Evolutionary conservation across 345 rosid species (phyloP).

Genomic region (Acer campestre): DNA sequence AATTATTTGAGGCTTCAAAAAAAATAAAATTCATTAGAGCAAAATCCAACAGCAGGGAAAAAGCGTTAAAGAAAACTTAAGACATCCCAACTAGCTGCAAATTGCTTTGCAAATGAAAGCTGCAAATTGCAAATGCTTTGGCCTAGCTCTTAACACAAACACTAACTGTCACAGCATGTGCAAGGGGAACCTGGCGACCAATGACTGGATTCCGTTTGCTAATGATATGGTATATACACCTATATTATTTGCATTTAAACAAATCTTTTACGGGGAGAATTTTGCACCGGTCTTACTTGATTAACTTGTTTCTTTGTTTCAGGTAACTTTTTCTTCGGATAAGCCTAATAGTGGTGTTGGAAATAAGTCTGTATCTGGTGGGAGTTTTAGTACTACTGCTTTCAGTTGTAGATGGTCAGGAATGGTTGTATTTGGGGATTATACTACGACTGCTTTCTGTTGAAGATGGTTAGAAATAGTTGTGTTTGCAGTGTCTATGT

Average conservation of each 20-base stretch:
- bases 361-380: background rate
- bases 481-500: background rate
- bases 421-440: background rate
- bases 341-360: slow-evolving; percentile 44
- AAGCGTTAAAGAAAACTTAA: too few relatives aligned
- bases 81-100: too few relatives aligned
- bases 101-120: slow-evolving; percentile 38
- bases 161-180: slow-evolving; percentile 37
- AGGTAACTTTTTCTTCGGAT: slow-evolving; percentile 46
- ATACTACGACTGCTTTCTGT: background rate
- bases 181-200: slow-evolving; percentile 73
- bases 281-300: background rate
- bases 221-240: slow-evolving; percentile 33
- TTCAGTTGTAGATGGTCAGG: too few relatives aligned
- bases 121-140: slow-evolving; percentile 32
- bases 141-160: slow-evolving; percentile 34
- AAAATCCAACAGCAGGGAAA: too few relatives aligned
- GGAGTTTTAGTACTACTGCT: background rate
- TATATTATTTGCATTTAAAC: background rate
- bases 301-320: slow-evolving; percentile 18
- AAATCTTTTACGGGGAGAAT: background rate
- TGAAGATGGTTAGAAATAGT: background rate
- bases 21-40: too few relatives aligned
- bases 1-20: background rate
- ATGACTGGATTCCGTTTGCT: slow-evolving; percentile 65